Evolutionary conservation across 1,284 basidiomycete species (phyloP), one percentile per base, ranked within the genome.

Genomic region (Coniophora puteana): DNA sequence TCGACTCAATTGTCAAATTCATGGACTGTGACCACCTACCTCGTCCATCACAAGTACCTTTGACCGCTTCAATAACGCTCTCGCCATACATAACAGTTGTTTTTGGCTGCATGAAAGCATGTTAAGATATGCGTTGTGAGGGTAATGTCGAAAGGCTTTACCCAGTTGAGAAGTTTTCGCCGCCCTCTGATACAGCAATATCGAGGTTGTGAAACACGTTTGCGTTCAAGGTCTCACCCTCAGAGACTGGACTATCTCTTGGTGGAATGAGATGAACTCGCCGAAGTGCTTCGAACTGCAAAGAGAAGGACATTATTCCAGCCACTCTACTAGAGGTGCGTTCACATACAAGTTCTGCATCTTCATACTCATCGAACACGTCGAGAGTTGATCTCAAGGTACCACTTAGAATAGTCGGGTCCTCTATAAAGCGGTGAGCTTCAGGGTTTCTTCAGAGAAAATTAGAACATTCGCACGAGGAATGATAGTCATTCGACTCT

Each of bases 91-190:
- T 10, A 92, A 70, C 21, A 91, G 63, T 62, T 91, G 89, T 55
- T 89, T 89, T 62, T 93, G 85, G 11, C 80, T n/a, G n/a, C n/a
- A n/a, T n/a, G n/a, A n/a, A n/a, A n/a, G n/a, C 12, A 36, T n/a
- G n/a, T 11, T 16, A 24, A 52, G 29, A 50, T 31, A 14, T 4
- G 37, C 12, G 12, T n/a, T 4, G 10, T 24, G 5, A 4, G 11
- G 5, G 31, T 17, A 3, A 32, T n/a, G 2, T 6, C 4, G n/a
- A 22, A 12, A 33, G 4, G 36, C 73, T 32, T 51, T n/a, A n/a
- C n/a, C n/a, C 90, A 13, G 84, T 83, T 0, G 84, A 89, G 61
- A 93, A 93, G 61, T 93, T 94, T 37, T 92, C 89, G 16, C 89
- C 89, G 5, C 82, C 82, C 62, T 88, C 85, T 4, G 83, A 83